phyloP scores from a whole-genome alignment of 257 asterid genomes.

The Nicotiana knightiana region DNA sequence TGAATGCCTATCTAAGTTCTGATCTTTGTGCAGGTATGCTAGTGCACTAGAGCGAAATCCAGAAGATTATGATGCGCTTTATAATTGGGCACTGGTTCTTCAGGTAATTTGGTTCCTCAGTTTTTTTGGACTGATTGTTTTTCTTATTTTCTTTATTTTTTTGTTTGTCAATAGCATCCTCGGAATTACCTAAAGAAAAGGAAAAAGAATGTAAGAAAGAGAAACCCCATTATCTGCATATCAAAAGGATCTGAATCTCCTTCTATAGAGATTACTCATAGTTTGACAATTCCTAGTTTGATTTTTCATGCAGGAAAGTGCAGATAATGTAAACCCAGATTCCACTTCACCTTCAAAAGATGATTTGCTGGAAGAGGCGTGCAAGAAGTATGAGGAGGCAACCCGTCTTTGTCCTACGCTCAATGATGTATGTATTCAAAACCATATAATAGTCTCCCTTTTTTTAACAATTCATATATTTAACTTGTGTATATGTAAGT shows the following conservation, averaged over 20 bases:
- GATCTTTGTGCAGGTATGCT: conserved; percentile 67
- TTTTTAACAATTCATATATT: background rate
- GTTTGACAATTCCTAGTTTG: background rate
- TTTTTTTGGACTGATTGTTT: background rate
- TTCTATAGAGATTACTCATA: conserved; percentile 6
- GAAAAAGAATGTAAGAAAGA: background rate
- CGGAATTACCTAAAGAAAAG: background rate
- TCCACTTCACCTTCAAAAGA: conserved; percentile 90
- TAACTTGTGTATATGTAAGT: background rate
- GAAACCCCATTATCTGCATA: conserved; percentile 8
- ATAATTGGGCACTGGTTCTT: conserved; percentile 98
- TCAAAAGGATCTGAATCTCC: background rate
- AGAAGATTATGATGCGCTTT: conserved; percentile 90
- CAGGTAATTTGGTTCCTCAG: conserved; percentile 44
- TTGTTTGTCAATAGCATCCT: background rate
- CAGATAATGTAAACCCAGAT: conserved; percentile 84
- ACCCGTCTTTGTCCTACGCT: conserved; percentile 93
- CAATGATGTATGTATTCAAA: conserved; percentile 64
- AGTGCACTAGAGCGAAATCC: conserved; percentile 89
- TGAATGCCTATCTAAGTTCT: conserved; percentile 5
- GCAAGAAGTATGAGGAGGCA: conserved; percentile 93
- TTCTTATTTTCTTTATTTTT: background rate
- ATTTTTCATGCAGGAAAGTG: conserved; percentile 83
- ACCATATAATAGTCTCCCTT: conserved; percentile 1
- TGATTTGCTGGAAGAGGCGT: conserved; percentile 94